Evolutionary conservation across 257 asterid species (phyloP), one percentile per base, ranked within the genome.

Genomic region (Echites panduratus): DNA sequence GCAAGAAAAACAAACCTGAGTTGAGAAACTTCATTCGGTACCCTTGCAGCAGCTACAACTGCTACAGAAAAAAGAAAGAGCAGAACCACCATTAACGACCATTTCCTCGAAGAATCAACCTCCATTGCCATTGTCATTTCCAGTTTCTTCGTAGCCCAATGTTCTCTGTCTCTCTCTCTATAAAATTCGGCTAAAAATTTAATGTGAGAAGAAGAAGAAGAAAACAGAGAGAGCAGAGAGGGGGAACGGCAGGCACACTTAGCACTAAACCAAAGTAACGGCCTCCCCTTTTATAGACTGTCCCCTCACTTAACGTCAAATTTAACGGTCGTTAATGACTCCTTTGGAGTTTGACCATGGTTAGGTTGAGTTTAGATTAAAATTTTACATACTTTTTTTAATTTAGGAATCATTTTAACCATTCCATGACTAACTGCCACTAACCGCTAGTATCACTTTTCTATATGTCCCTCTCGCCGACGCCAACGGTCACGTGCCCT

Each of bases 281-380:
- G 94, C 83, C 88, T 85, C 78, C 63, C 68, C 70, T 87, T 90
- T 65, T 91, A 90, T 86, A 89, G 90, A 78, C 78, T 67, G 73
- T 49, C 74, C 76, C 73, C 52, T 65, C 76, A 45, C 74, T 78
- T 76, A 64, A 78, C 90, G 95, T 78, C 73, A 75, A 68, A 43
- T 17, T 72, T 85, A 70, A 91, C 95, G 88, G 67, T 82, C 89
- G 90, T 86, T 84, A 76, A 47, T 68, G 81, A 82, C 85, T 80
- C 71, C 74, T 48, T 69, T 41, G 59, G 67, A 29, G 24, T 76
- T 73, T 84, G 72, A 77, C 82, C 74, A 32, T 70, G 79, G 83
- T 78, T 75, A 73, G 68, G 24, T 76, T 72, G 7, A 24, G 57
- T 64, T 68, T 27, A 11, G 54, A 4, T 29, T 29, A 26, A 64